These are phyloP conservation scores for Saccharomycopsis oosterbeekiorum DNA, from an alignment of 805 yeast species.

Conservation along the genomic window DNA sequence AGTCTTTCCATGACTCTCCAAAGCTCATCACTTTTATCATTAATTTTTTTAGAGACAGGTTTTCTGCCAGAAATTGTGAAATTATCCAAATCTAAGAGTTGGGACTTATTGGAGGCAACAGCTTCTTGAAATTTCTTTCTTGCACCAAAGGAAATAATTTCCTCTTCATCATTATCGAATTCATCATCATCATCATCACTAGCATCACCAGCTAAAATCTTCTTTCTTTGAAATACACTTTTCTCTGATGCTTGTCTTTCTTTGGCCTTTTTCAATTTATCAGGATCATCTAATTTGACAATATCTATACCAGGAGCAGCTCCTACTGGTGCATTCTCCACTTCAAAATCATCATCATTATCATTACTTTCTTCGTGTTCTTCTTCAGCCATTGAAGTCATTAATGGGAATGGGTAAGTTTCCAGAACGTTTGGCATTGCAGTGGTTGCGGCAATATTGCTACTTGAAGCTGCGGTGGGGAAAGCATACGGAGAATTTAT, in stretches of 20 bases:
- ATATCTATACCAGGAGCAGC: slow-evolving; percentile 10
- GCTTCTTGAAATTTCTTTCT: slow-evolving; percentile 40
- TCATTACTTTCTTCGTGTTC: background rate
- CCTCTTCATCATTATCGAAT: slow-evolving; percentile 37
- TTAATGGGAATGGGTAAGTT: slow-evolving; percentile 41
- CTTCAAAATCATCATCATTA: slow-evolving; percentile 22
- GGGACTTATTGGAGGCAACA: slow-evolving; percentile 24
- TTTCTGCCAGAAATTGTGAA: slow-evolving; percentile 20
- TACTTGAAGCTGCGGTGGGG: slow-evolving; percentile 59
- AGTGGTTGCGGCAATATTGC: slow-evolving; percentile 32
- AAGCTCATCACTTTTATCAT: slow-evolving; percentile 43
- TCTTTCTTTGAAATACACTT: background rate
- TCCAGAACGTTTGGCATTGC: slow-evolving; percentile 25
- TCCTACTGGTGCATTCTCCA: slow-evolving; percentile 20
- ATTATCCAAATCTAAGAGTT: slow-evolving; percentile 24
- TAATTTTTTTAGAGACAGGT: slow-evolving; percentile 14
- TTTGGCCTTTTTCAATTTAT: background rate
- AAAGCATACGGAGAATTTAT: slow-evolving; percentile 67
- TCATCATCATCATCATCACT: slow-evolving; percentile 20
- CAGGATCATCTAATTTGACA: background rate
- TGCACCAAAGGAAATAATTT: slow-evolving; percentile 52
- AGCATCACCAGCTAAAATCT: background rate
- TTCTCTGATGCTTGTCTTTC: background rate
- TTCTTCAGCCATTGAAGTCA: slow-evolving; percentile 29
- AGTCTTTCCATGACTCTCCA: slow-evolving; percentile 84